Evolutionary conservation across 2,329 filamentous ascomycete genomes (phyloP).

Genomic region (Pseudonectria buxi): DNA sequence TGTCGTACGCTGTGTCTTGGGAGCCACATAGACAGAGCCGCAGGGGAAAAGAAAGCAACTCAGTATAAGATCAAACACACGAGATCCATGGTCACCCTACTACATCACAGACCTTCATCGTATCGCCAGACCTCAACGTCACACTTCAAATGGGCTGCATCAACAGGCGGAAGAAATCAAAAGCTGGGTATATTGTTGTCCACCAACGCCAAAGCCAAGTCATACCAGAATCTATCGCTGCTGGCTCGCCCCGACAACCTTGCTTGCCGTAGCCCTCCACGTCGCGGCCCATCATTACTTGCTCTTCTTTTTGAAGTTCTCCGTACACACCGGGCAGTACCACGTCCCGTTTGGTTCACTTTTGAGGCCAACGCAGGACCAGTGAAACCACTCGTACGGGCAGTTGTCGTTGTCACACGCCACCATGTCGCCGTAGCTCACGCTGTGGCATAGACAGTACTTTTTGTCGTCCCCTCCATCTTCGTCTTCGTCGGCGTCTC

Average conservation of each 20-base stretch:
- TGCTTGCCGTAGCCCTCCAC: neutral
- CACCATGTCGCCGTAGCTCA: slow-evolving; percentile 84
- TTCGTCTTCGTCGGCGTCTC: slow-evolving; percentile 51
- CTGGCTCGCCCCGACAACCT: neutral
- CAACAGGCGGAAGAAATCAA: neutral
- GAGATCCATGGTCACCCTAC: neutral
- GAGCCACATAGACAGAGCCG: slow-evolving; percentile 2
- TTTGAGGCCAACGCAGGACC: slow-evolving; percentile 64
- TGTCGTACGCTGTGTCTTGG: slow-evolving; percentile 47
- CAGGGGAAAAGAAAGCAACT: slow-evolving; percentile 4
- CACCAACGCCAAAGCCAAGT: neutral
- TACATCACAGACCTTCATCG: neutral
- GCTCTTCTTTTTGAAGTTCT: slow-evolving; percentile 40
- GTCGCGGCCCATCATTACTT: slow-evolving; percentile 15
- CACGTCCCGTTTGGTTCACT: slow-evolving; percentile 61
- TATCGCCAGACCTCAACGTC: neutral
- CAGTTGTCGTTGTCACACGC: slow-evolving; percentile 80
- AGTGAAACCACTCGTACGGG: slow-evolving; percentile 83
- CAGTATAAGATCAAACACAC: neutral
- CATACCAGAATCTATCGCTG: slow-evolving; percentile 1
- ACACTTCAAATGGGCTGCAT: neutral
- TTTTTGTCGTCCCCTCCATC: slow-evolving; percentile 72
- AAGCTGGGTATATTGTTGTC: neutral
- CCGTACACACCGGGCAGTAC: slow-evolving; percentile 58
- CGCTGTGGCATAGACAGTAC: slow-evolving; percentile 77